Evolutionary conservation across 2,329 filamentous ascomycete species (phyloP).

Genomic region (Aspergillus sp.): DNA sequence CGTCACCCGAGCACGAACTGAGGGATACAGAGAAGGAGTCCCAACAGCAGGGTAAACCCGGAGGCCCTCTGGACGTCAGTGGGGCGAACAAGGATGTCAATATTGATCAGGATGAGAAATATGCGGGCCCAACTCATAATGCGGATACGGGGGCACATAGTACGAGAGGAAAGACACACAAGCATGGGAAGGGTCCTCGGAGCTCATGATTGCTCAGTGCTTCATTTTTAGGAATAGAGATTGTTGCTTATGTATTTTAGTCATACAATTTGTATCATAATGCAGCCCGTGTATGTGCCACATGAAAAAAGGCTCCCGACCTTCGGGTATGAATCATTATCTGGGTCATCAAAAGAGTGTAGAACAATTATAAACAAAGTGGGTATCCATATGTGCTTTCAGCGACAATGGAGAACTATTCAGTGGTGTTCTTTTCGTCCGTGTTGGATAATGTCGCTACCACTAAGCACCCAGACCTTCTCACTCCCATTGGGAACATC

Average conservation of each 20-base stretch:
- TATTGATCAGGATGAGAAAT: conserved; percentile 36
- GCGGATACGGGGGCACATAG: conserved; percentile 30
- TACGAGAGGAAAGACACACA: conserved; percentile 29
- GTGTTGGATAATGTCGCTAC: conserved; percentile 30
- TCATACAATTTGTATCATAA: not conserved
- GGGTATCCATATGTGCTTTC: too few relatives aligned
- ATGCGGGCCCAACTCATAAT: conserved; percentile 39
- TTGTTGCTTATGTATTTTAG: too few relatives aligned
- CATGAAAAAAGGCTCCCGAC: too few relatives aligned
- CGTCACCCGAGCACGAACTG: conserved; percentile 54
- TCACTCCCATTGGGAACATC: conserved; percentile 31
- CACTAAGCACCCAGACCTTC: conserved; percentile 33
- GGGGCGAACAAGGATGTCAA: conserved; percentile 54
- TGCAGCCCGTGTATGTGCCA: not conserved
- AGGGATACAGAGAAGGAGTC: conserved; percentile 29
- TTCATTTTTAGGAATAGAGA: too few relatives aligned
- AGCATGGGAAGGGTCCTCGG: conserved; percentile 8
- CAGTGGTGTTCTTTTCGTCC: conserved; percentile 9
- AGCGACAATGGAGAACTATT: not conserved
- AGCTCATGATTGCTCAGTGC: too few relatives aligned
- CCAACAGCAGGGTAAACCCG: conserved; percentile 30
- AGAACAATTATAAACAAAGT: not conserved
- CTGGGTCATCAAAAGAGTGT: not conserved
- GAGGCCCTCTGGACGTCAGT: conserved; percentile 51
- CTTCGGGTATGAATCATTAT: too few relatives aligned